Evolutionary conservation across 1,139 yeast genomes (phyloP), one percentile per base, ranked within the genome.

Genomic region (Candida tetrigidarum): DNA sequence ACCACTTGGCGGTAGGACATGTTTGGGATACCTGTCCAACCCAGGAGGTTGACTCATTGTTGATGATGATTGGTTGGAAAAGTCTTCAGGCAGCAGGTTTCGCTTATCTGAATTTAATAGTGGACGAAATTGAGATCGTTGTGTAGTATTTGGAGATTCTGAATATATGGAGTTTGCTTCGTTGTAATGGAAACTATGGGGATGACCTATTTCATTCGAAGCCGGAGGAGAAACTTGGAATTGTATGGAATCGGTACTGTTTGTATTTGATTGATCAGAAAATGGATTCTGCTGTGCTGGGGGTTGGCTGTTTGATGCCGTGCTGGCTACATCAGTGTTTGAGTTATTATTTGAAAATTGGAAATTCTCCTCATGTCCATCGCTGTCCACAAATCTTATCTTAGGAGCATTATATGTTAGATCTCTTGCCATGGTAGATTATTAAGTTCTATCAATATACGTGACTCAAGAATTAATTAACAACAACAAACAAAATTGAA

Each of bases 1-100:
- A 74, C 62, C 3, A n/a, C 33, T 11, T 18, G 39, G 26, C 14
- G 23, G 26, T 20, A 18, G 36, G 14, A 32, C 25, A n/a, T 32
- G 22, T 32, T 32, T 32, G 22, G 85, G 85, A 52, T 80, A 80
- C 53, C 85, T 66, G 55, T 80, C 84, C 52, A 67, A 80, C 49
- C 76, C 82, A 0, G 80, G 69, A 6, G 84, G 84, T 16, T 34
- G 28, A 9, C 18, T 34, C 3, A 23, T 34, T 9, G n/a, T 34
- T 9, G 22, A 34, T 10, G 37, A 33, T 14, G 19, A 29, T 20
- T n/a, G 16, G 28, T 11, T 15, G 27, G 48, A 33, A 64, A 59
- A 45, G 56, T 58, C 27, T 28, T 34, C 35, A 8, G 2, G 20
- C 3, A 12, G 18, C 9, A n/a, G 32, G 12, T 4, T 10, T 19